Evolutionary conservation across 371 early-diverging fungal genomes (phyloP), one percentile per base, ranked within the genome.

Genomic region (Lichtheimia hyalospora): DNA sequence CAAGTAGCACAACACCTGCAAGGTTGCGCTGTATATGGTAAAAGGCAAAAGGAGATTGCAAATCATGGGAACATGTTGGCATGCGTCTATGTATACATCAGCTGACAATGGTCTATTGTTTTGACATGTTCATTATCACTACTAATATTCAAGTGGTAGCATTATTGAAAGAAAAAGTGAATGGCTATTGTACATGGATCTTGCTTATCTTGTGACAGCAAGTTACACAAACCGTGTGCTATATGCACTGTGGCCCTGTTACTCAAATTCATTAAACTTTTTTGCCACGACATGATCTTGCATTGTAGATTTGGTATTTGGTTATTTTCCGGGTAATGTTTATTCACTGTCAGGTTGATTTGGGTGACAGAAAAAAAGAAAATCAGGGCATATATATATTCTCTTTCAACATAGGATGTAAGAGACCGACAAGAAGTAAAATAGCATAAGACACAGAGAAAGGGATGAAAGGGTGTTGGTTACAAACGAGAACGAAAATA

Each of bases 401-500:
- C 34, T 34, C 34, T 34, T 46, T 46, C 46, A 16, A 46, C 46
- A 46, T 46, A 46, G 13, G 46, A 18, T n/a, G 5, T 5, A 44
- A 46, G 46, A 46, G 46, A 46, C 46, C 46, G 46, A 46, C 46
- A 46, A 46, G 46, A 46, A 46, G 46, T 46, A 46, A n/a, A 46
- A 46, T 21, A 14, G 10, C n/a, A 46, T 21, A 46, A 46, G 21
- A 18, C 46, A 46, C n/a, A 46, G 21, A 46, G 46, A 46, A 21
- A 46, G 46, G 34, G 34, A 34, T 34, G 34, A 34, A 34, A 8
- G 10, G 34, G 10, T 6, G 6, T 34, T 5, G 34, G 34, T 34
- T 34, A 34, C 34, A 34, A 34, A 34, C 34, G 34, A 34, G 34
- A 34, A 34, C 34, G 34, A 34, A 34, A 34, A 34, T 34, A n/a